A percentile compares a stretch with the other conserved stretches of the same genome.
phyloP scores from a whole-genome alignment of 148 eudicot genomes.

The Fagopyrum tataricum region DNA sequence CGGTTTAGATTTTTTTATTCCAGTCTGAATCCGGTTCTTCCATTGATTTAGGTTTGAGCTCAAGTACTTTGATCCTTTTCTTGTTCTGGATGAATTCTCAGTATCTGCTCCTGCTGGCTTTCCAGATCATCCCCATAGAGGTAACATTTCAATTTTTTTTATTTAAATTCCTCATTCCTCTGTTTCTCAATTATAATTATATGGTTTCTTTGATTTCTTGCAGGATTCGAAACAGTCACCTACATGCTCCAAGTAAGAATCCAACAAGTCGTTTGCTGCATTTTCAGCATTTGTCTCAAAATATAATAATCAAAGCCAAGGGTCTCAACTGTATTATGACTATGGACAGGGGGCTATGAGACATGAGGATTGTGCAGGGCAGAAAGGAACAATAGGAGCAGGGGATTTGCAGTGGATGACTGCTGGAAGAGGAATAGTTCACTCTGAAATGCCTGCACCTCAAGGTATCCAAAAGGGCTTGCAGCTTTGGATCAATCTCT shows the following conservation, averaged over 20 bases:
- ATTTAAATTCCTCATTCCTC: not conserved
- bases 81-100: constrained; percentile 71
- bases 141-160: constrained; percentile 20
- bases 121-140: constrained; percentile 99
- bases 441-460: constrained; percentile 83
- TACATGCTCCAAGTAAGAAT: constrained; percentile 78
- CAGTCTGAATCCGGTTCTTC: too few relatives aligned
- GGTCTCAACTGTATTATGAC: constrained; percentile 2
- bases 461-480: constrained; percentile 71
- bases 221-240: constrained; percentile 94
- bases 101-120: constrained; percentile 89
- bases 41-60: constrained; percentile 53
- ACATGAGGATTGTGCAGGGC: constrained; percentile 89
- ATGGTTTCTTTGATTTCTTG: constrained; percentile 6
- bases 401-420: constrained; percentile 98
- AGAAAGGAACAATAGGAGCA: constrained; percentile 62
- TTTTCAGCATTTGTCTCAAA: too few relatives aligned
- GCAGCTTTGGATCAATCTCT: constrained; percentile 85
- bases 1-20: too few relatives aligned
- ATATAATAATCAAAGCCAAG: not conserved
- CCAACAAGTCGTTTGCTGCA: not conserved
- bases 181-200: too few relatives aligned
- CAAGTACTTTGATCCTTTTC: constrained; percentile 78
- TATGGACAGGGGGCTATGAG: constrained; percentile 53
- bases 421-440: constrained; percentile 91